Conservation (phyloP, 2,329 filamentous ascomycete species). For the Calycina marina region DNA sequence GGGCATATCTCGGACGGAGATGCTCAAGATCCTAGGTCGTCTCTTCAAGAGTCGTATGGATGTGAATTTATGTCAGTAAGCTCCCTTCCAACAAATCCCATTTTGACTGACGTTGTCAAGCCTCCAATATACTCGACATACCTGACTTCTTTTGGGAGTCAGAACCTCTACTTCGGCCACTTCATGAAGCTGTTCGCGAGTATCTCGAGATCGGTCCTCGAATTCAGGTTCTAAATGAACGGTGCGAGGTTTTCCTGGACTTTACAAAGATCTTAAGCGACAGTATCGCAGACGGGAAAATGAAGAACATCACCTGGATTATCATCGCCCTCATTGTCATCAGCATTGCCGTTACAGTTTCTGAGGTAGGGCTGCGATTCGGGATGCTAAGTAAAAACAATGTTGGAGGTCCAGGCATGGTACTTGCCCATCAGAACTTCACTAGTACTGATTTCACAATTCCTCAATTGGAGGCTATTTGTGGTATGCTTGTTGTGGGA, state of each 20-base stretch:
- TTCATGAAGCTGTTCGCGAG: conserved; percentile 88
- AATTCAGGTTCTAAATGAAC: conserved; percentile 92
- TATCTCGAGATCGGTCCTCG: conserved; percentile 95
- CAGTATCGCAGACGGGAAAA: conserved; percentile 83
- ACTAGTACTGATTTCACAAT: conserved; percentile 16
- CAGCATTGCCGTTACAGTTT: conserved; percentile 79
- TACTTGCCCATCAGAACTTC: conserved; percentile 12
- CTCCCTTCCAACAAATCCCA: conserved; percentile 1
- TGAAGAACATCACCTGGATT: conserved; percentile 96
- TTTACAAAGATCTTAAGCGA: conserved; percentile 90
- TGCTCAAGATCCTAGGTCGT: conserved; percentile 79
- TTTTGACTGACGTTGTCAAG: conserved; percentile 32
- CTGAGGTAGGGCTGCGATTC: conserved; percentile 80
- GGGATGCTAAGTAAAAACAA: conserved; percentile 42
- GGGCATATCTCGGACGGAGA: conserved; percentile 82
- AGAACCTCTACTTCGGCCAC: conserved; percentile 83
- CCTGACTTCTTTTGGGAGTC: conserved; percentile 98
- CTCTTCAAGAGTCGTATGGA: conserved; percentile 92
- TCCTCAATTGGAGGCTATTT: conserved; percentile 19
- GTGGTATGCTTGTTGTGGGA: conserved; percentile 16
- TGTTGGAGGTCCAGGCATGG: conserved; percentile 2
- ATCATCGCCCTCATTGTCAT: conserved; percentile 87
- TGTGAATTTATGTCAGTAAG: conserved; percentile 79
- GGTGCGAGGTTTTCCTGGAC: conserved; percentile 91
- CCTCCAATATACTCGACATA: conserved; percentile 88